These are phyloP conservation scores for Sphagnum tenellum DNA, from an alignment of 225 moss, liverwort and hornwort genomes.

Conservation along the genomic window DNA sequence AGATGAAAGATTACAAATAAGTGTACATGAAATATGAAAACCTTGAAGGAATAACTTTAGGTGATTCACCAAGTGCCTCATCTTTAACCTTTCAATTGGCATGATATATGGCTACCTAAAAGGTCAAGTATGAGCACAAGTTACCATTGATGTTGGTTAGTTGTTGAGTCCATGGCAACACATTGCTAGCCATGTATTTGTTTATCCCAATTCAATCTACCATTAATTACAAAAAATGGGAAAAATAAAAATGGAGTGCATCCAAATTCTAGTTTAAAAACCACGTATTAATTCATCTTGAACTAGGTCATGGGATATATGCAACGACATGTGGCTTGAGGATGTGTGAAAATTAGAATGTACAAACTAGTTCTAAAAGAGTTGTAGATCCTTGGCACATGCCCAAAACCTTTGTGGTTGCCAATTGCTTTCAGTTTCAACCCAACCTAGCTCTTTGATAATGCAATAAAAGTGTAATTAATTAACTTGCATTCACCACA, in stretches of 20 bases:
- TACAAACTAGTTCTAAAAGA: conserved; percentile 71
- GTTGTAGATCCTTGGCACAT: conserved; percentile 76
- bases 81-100: too few relatives aligned
- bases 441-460: conserved; percentile 74
- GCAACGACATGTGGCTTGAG: background rate
- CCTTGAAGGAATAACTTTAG: conserved; percentile 96
- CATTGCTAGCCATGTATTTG: conserved; percentile 90
- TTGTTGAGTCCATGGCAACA: conserved; percentile 87
- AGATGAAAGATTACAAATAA: conserved; percentile 1
- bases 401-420: conserved; percentile 74
- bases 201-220: conserved; percentile 95
- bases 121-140: conserved; percentile 83
- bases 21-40: conserved; percentile 4
- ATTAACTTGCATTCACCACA: conserved; percentile 44
- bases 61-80: too few relatives aligned
- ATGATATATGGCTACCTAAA: conserved; percentile 54
- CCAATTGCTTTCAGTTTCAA: conserved; percentile 78
- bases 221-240: conserved; percentile 2
- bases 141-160: conserved; percentile 98
- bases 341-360: background rate
- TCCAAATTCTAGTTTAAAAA: background rate
- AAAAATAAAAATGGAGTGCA: background rate
- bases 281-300: too few relatives aligned
- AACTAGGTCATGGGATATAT: too few relatives aligned
- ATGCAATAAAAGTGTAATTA: conserved; percentile 89